Evolutionary conservation across 768 basidiomycete species (phyloP), one percentile per base, ranked within the genome.

Genomic region (Leccinum boreale): DNA sequence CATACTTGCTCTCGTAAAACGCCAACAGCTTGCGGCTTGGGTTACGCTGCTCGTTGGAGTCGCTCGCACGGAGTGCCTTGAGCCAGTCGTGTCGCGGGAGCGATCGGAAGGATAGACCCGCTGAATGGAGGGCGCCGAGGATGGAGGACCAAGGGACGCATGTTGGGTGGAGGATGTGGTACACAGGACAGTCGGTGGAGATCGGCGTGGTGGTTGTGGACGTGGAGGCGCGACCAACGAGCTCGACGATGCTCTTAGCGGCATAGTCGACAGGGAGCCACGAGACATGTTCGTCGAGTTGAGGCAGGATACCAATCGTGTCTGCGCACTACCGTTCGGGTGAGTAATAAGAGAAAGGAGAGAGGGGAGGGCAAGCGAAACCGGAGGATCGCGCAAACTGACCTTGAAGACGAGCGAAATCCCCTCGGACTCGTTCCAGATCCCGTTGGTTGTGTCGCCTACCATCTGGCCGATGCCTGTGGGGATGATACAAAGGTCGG

Each of bases 251-350:
- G 17, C 74, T 75, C 33, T 70, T 70, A 8, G 76, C 82, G 1
- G 82, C 82, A 52, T 71, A 74, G 69, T 85, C 76, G 52, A 83
- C 80, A 0, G 83, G 81, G 2, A 85, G 72, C 81, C 82, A 84
- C 0, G 79, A 61, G 19, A 67, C 63, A 4, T 26, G 65, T 64
- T 78, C 75, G 8, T 72, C 66, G 6, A 69, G 57, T 1, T 62
- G 17, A 75, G 73, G 3, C 10, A 78, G 67, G 14, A 70, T 62
- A 1, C 77, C 73, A 35, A 78, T 72, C 42, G 73, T 75, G 36
- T 79, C 70, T 21, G 74, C 75, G 3, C 78, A 70, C 67, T 78
- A 73, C 67, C 23, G 1, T 55, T 21, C 19, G 28, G n/a, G 56
- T 35, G n/a, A 36, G 29, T 21, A 8, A 7, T 2, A 4, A 5